These are phyloP conservation scores for Fusarium foetens DNA, from an alignment of 2,329 filamentous ascomycete genomes.

Conservation along the genomic window DNA sequence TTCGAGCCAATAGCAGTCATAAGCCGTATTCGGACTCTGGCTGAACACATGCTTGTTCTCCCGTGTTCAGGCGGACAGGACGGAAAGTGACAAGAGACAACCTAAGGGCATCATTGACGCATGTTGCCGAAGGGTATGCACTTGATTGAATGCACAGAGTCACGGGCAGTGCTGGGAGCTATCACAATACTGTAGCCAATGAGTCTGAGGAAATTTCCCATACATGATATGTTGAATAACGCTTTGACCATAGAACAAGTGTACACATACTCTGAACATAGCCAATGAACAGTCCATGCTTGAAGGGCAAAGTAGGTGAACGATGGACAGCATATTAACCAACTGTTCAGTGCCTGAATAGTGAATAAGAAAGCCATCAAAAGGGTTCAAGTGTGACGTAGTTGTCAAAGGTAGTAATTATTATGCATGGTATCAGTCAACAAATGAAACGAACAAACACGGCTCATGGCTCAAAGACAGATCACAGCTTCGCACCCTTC, in stretches of 20 bases:
- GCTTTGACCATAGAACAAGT: background rate
- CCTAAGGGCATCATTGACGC: background rate
- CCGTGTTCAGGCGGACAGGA: background rate
- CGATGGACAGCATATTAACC: background rate
- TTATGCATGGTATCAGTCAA: slow-evolving; percentile 12
- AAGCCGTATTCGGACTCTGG: background rate
- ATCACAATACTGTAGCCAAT: background rate
- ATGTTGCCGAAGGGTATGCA: background rate
- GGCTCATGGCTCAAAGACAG: background rate
- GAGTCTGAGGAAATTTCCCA: background rate
- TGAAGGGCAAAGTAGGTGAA: background rate
- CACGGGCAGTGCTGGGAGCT: background rate
- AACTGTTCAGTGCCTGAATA: background rate
- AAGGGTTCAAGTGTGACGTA: background rate
- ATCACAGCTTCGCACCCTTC: slow-evolving; percentile 49
- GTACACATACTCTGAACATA: background rate
- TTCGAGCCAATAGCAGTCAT: background rate
- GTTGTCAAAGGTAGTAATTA: background rate
- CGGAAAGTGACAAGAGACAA: background rate
- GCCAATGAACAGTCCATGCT: background rate
- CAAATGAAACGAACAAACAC: background rate
- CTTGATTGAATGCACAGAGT: background rate
- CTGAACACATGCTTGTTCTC: background rate
- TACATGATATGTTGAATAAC: background rate
- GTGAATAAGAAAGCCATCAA: background rate